Base-by-base conservation (phyloP, 2,329 filamentous ascomycete species). In the Epichloe elymi region DNA sequence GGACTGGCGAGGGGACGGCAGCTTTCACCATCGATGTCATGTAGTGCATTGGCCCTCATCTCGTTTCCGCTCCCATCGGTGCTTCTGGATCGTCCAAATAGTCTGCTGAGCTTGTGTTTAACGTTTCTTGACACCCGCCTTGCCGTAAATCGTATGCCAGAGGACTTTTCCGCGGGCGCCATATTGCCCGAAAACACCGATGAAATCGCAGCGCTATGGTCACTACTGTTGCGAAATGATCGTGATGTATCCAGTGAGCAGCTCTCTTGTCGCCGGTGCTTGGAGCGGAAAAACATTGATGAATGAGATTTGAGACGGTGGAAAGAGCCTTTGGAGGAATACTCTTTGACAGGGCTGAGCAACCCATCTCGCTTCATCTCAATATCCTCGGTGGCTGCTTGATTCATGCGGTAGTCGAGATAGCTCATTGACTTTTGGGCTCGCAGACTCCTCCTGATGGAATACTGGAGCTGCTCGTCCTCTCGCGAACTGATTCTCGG, bases 41-140 rank as follows among this genome's bases (percentile, higher is more conserved):
- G 54, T 30, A 60, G 54, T 6, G 26, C 33, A 10, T 37, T 33
- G 15, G 46, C 35, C 17, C 48, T 49, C 26, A 48, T 52, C 1
- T 56, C 46, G 0, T 53, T 54, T 1, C 44, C 49, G 5, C 49
- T 43, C 3, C 56, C 54, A 10, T 60, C 51, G 1, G 39, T 40
- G 33, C 56, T 59, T 48, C 60, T 64, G 4, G 60, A 51, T 40
- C 60, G 57, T 17, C 59, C 57, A 46, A 70, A 69, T 1, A 70
- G 48, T 3, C 59, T 65, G 62, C 75, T 83, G 53, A 88, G 58
- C 52, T 74, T 85, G 46, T 71, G 74, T 58, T 75, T 84, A 39
- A 88, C 59, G 0, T 75, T 77, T 15, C 71, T 74, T 0, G 84
- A 86, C 14, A 81, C 77, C 35, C 79, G 81, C 23, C 83, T 73